Conservation (phyloP, 257 asterid species). For the Phtheirospermum japonicum region DNA sequence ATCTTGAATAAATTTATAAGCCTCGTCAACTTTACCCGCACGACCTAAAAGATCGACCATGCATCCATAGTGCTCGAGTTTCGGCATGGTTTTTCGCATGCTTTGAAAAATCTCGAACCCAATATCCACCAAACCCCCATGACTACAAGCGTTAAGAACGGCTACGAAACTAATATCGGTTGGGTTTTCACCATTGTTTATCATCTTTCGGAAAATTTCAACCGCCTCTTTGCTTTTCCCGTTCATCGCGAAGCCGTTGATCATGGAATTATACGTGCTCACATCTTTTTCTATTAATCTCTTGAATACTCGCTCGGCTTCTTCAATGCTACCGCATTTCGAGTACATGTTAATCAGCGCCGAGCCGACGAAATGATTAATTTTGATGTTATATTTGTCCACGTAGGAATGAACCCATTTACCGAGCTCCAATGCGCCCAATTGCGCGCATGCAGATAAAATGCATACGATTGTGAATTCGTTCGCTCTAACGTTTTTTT, state of each 20-base stretch:
- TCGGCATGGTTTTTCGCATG: slow-evolving; percentile 43
- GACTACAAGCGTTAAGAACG: neutral
- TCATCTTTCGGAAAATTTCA: slow-evolving; percentile 39
- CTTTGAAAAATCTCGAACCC: slow-evolving; percentile 1
- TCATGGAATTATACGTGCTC: slow-evolving; percentile 49
- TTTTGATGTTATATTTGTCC: slow-evolving; percentile 29
- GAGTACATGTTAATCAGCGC: slow-evolving; percentile 56
- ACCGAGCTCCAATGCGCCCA: slow-evolving; percentile 55
- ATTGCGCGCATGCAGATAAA: slow-evolving; percentile 52
- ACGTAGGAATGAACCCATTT: slow-evolving; percentile 56
- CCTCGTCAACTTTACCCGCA: slow-evolving; percentile 50
- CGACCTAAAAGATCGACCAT: slow-evolving; percentile 63
- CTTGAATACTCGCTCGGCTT: slow-evolving; percentile 41
- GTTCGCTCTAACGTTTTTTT: slow-evolving; percentile 41
- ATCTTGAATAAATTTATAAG: slow-evolving; percentile 35
- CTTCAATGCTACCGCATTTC: slow-evolving; percentile 49
- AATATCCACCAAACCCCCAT: neutral
- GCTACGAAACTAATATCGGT: neutral
- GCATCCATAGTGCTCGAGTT: slow-evolving; percentile 56
- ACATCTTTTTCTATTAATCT: slow-evolving; percentile 39
- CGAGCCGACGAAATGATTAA: slow-evolving; percentile 48
- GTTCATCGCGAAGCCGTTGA: slow-evolving; percentile 45
- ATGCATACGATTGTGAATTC: slow-evolving; percentile 48
- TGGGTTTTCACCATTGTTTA: slow-evolving; percentile 38
- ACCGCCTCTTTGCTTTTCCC: slow-evolving; percentile 48